Evolutionary conservation across 495 filamentous ascomycete genomes (phyloP).

Genomic region (Amphirosellinia nigrospora): DNA sequence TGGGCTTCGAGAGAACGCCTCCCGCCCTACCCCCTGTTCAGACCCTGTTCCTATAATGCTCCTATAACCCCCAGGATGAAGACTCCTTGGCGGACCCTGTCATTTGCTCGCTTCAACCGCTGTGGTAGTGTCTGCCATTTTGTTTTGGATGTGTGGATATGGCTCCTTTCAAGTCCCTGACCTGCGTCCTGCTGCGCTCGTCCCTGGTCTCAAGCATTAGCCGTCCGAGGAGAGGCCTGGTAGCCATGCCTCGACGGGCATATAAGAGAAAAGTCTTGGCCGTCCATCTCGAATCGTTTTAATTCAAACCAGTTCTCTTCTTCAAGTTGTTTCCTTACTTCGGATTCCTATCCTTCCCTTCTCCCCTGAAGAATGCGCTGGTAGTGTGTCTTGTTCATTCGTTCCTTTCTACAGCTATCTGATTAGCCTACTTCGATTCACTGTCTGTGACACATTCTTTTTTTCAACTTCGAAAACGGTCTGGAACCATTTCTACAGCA

Average conservation of each 20-base stretch:
- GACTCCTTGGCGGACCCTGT: conserved; percentile 35
- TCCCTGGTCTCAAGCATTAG: conserved; percentile 36
- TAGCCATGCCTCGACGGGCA: conserved; percentile 42
- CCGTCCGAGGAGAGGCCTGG: conserved; percentile 39
- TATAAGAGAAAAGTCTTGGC: conserved; percentile 53
- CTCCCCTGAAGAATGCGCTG: conserved; percentile 47
- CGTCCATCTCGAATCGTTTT: conserved; percentile 25
- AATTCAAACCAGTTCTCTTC: conserved; percentile 30
- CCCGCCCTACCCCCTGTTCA: conserved; percentile 28
- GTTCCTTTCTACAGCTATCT: conserved; percentile 51
- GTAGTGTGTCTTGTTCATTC: conserved; percentile 56
- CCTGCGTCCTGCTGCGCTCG: conserved; percentile 28
- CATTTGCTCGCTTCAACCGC: conserved; percentile 40
- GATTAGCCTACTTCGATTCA: conserved; percentile 44
- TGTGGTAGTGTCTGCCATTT: conserved; percentile 37
- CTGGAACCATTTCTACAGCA: conserved; percentile 54
- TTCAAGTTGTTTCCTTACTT: conserved; percentile 35
- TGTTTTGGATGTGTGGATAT: conserved; percentile 57
- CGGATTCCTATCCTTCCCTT: conserved; percentile 40
- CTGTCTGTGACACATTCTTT: conserved; percentile 51
- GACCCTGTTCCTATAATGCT: conserved; percentile 31
- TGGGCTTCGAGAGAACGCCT: conserved; percentile 28
- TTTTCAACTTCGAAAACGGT: conserved; percentile 49
- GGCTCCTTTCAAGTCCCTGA: conserved; percentile 42
- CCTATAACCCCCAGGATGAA: conserved; percentile 10